A percentile compares a stretch with the other conserved stretches of the same genome.
Evolutionary conservation across 1,284 basidiomycete species (phyloP).

Genomic region (Irpex sp.): DNA sequence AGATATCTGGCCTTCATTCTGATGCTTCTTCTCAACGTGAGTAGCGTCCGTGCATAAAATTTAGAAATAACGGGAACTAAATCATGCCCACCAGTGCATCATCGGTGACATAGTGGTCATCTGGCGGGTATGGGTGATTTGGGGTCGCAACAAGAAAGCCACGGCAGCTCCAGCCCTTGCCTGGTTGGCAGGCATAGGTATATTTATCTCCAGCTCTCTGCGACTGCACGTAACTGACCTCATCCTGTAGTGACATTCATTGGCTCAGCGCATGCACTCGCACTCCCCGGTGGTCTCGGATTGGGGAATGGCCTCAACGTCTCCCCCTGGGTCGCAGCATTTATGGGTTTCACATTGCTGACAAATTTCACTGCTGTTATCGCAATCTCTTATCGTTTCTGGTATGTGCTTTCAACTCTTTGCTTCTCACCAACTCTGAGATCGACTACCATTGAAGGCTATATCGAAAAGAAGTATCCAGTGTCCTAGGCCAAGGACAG

Average conservation of each 20-base stretch:
- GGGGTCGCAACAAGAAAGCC: slow-evolving; percentile 1
- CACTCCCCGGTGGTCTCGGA: background rate
- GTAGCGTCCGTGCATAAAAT: background rate
- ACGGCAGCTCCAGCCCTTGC: background rate
- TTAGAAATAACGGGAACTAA: background rate
- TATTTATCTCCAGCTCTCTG: background rate
- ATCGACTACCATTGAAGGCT: background rate
- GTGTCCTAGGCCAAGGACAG: background rate
- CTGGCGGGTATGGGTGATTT: slow-evolving; percentile 6
- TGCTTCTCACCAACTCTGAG: background rate
- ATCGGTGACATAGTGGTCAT: slow-evolving; percentile 2
- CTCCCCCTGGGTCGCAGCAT: background rate
- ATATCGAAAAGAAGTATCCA: background rate
- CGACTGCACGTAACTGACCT: background rate
- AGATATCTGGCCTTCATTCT: background rate
- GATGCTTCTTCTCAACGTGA: background rate
- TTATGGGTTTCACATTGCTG: slow-evolving; percentile 1
- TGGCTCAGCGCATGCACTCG: background rate
- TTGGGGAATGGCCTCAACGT: background rate
- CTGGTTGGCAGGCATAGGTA: background rate
- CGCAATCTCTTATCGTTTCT: slow-evolving; percentile 1
- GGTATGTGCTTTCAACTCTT: background rate
- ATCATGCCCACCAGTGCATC: background rate
- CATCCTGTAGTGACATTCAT: background rate
- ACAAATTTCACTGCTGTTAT: slow-evolving; percentile 1